Base-by-base conservation (phyloP, 495 filamentous ascomycete genomes). In the Darksidea phi region DNA sequence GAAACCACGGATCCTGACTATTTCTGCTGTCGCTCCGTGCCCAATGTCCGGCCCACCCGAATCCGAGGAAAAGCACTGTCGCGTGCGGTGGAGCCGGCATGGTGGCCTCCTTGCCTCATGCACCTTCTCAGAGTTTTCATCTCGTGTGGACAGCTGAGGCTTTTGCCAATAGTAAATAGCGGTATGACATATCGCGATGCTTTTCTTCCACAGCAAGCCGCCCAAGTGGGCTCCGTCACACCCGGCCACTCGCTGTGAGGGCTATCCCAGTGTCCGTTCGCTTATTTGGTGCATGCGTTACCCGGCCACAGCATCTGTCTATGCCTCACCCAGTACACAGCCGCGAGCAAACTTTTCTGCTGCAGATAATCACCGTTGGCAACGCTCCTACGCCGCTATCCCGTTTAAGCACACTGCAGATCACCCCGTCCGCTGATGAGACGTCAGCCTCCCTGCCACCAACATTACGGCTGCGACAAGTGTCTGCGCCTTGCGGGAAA, bases 301-400 rank as follows among this genome's bases (percentile, higher is more conserved):
- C 41, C 41, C 15, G 41, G 41, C 13, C 41, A 43, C 41, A 43
- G 41, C 41, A 43, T 32, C 28, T 32, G 28, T 10, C 28, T 32
- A 32, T 32, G 28, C 28, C 28, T 32, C 10, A 32, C 28, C 4
- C 28, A 32, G 28, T 4, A 32, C 28, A 32, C 28, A 32, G 10
- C 28, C 28, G 28, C 28, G 41, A 43, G 41, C 41, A 43, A 43
- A 43, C 41, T 43, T 43, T 38, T 20, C 18, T 20, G 18, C 41
- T 43, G 41, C 41, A 43, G 41, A 20, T 20, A n/a, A 20, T 43
- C 41, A 43, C 41, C 41, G 41, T 43, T 43, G 18, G 41, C 41
- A 43, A 43, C 41, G 41, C 5, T 20, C 15, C 18, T 43, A 20
- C 41, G 15, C 18, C 41, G 36, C 36, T 7, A 15, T n/a, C n/a